These are phyloP conservation scores for Carpinus fangiana DNA, from an alignment of 306 rosid genomes.

Conservation along the genomic window DNA sequence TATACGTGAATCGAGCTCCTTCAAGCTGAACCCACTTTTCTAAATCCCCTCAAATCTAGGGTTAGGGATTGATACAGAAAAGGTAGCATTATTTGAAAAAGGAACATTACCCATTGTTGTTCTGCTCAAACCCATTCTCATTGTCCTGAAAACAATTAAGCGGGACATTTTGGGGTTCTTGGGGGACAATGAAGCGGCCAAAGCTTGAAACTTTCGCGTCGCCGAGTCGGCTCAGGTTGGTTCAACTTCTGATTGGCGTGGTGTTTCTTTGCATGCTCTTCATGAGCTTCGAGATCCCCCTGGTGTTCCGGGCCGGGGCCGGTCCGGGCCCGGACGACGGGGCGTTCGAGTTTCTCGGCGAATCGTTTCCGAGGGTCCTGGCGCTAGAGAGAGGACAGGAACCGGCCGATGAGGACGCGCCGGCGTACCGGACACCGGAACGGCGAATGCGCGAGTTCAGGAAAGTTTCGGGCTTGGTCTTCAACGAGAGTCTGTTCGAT, in stretches of 20 bases:
- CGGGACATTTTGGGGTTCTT: slow-evolving; percentile 8
- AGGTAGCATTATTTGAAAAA: too few species aligned
- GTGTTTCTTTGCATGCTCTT: slow-evolving; percentile 61
- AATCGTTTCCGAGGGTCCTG: slow-evolving; percentile 48
- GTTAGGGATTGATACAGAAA: slow-evolving; percentile 22
- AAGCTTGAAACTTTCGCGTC: slow-evolving; percentile 51
- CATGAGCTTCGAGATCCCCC: slow-evolving; percentile 83
- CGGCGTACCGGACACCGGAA: slow-evolving; percentile 33
- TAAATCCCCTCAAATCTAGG: slow-evolving; percentile 27
- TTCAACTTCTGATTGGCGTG: slow-evolving; percentile 65
- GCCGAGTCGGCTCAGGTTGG: slow-evolving; percentile 56
- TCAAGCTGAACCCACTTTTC: neutral
- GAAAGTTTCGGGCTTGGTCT: slow-evolving; percentile 71
- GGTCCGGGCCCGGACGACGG: slow-evolving; percentile 44
- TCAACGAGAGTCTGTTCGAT: slow-evolving; percentile 43
- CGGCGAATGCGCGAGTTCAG: slow-evolving; percentile 39
- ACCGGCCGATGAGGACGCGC: slow-evolving; percentile 25
- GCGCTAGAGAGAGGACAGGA: slow-evolving; percentile 38
- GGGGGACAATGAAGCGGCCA: slow-evolving; percentile 62
- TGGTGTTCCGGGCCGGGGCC: slow-evolving; percentile 47
- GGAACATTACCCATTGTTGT: slow-evolving; percentile 11
- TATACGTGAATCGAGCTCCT: slow-evolving; percentile 15
- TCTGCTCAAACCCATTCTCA: slow-evolving; percentile 17
- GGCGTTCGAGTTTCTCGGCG: slow-evolving; percentile 43
- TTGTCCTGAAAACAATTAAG: slow-evolving; percentile 1